Evolutionary conservation across 148 eudicot species (phyloP), one percentile per base, ranked within the genome.

Genomic region (Vaccinium myrtillus): DNA sequence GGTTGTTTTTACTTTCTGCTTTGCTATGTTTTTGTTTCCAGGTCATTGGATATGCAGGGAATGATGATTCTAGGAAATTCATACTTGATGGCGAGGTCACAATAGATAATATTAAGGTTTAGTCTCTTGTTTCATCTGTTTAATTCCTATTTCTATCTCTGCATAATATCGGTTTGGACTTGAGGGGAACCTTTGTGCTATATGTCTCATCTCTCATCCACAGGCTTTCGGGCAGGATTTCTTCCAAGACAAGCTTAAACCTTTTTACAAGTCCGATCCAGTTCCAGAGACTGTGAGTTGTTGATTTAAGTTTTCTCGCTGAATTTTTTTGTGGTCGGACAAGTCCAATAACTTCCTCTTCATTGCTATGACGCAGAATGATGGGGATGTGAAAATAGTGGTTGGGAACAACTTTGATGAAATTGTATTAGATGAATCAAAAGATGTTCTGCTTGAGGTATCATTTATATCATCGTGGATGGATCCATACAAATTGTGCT

Each of bases 381-480:
- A 94, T 53, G 98, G 89, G 81, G 98, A 94, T 87, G 98, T 95
- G 87, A 94, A 94, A 90, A 92, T 93, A 56, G 98, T 95, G 12
- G 98, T 95, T 78, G 98, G 98, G 27, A 81, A 95, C 84, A 95
- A 94, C 90, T 95, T 94, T 81, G 99, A 96, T 70, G 94, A 94
- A 50, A 90, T 96, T 83, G 99, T 96, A 86, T 83, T 96, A 90
- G 99, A 96, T 77, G 99, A 96, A 84, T 93, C 97, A 11, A 96
- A 92, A 86, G 99, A 96, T 84, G 99, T 96, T 59, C 94, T 96
- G 87, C 97, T 96, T 77, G 99, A 96, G 99, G 99, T 96, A 81
- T 81, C 71, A 18, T 59, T 65, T 55, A 63, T 73, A 58, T 9
- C 46, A 23, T 78, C 8, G 4, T 36, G 75, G 79, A 54, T 7